These are phyloP conservation scores for Fusarium brevicatenulatum DNA, from an alignment of 2,329 filamentous ascomycete genomes.

Conservation along the genomic window DNA sequence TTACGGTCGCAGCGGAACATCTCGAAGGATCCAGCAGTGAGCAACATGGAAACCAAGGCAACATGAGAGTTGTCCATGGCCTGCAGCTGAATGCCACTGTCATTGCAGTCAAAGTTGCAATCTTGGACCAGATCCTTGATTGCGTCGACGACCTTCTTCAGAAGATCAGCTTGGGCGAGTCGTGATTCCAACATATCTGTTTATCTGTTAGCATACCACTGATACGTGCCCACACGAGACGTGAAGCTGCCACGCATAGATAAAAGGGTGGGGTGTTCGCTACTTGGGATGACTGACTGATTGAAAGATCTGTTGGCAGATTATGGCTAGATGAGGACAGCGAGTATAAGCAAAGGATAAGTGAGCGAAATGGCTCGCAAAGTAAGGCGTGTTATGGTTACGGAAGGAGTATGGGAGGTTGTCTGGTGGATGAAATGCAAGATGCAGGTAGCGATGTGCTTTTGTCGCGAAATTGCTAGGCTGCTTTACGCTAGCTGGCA, in stretches of 20 bases:
- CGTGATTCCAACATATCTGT: conserved; percentile 91
- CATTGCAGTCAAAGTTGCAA: conserved; percentile 99
- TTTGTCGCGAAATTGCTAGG: conserved; percentile 33
- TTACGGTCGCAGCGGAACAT: conserved; percentile 99
- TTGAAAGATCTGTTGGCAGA: neutral
- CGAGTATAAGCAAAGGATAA: neutral
- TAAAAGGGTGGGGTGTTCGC: conserved; percentile 27
- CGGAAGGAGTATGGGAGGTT: neutral
- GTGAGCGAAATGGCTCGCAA: neutral
- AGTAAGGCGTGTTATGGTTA: neutral
- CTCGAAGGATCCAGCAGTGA: conserved; percentile 93
- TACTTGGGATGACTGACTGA: conserved; percentile 33
- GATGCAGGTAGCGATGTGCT: conserved; percentile 17
- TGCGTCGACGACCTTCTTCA: conserved; percentile 99
- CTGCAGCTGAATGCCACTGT: conserved; percentile 96
- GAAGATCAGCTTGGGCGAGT: conserved; percentile 89
- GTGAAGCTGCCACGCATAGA: conserved; percentile 26
- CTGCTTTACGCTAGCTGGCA: conserved; percentile 20
- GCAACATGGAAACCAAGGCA: conserved; percentile 97
- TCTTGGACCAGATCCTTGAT: conserved; percentile 99
- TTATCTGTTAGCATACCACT: conserved; percentile 25
- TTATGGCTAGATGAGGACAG: neutral
- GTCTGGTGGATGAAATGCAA: conserved; percentile 26
- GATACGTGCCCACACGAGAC: neutral
- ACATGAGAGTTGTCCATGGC: conserved; percentile 99